Percentiles rank a stretch among this genome's conserved stretches.
These are phyloP conservation scores for Peronospora belbahrii DNA, from an alignment of 352 stramenopile genomes.

Conservation along the genomic window DNA sequence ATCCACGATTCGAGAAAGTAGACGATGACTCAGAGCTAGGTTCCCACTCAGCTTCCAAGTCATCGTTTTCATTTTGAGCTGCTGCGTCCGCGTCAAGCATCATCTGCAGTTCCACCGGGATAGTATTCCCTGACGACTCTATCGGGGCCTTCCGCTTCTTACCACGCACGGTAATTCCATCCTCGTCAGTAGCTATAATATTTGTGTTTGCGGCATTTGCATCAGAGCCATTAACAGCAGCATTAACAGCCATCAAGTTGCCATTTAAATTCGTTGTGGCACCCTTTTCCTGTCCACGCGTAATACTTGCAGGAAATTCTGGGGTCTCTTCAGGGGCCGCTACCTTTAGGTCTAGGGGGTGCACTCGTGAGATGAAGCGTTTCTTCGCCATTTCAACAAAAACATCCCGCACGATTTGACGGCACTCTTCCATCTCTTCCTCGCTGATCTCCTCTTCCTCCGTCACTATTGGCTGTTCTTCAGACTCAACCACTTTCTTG, in stretches of 20 bases:
- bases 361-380: slow-evolving; percentile 78
- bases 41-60: slow-evolving; percentile 60
- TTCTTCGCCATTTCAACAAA: slow-evolving; percentile 88
- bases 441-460: slow-evolving; percentile 59
- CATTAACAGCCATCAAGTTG: slow-evolving; percentile 7
- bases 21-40: slow-evolving; percentile 25
- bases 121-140: slow-evolving; percentile 26
- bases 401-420: slow-evolving; percentile 42
- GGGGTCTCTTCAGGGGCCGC: slow-evolving; percentile 46
- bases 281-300: slow-evolving; percentile 35
- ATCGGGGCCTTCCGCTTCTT: slow-evolving; percentile 50
- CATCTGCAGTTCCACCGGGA: slow-evolving; percentile 81
- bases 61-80: slow-evolving; percentile 32
- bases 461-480: slow-evolving; percentile 5
- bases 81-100: slow-evolving; percentile 76
- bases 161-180: slow-evolving; percentile 68
- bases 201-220: slow-evolving; percentile 7
- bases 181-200: slow-evolving; percentile 26
- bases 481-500: slow-evolving; percentile 12
- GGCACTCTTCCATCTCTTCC: slow-evolving; percentile 62
- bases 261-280: slow-evolving; percentile 14
- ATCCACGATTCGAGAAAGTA: slow-evolving; percentile 18
- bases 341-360: slow-evolving; percentile 74
- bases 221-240: slow-evolving; percentile 8
- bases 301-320: slow-evolving; percentile 60